A percentile compares a stretch with the other conserved stretches of the same genome.
Evolutionary conservation across 2,329 filamentous ascomycete genomes (phyloP).

Genomic region (Pyrenophora tritici-repentis): DNA sequence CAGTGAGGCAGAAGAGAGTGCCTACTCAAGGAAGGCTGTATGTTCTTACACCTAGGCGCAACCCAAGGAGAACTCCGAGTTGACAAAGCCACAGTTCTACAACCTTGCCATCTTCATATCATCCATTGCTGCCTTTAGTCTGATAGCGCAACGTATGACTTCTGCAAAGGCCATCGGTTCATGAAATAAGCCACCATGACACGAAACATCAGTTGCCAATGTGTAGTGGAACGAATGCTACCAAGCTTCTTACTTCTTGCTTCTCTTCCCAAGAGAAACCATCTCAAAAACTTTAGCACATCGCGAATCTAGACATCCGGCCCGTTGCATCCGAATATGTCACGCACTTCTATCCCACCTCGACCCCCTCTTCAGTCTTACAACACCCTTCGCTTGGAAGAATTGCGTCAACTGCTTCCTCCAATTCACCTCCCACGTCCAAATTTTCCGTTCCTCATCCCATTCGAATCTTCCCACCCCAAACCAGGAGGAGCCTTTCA

Average conservation of each 20-base stretch:
- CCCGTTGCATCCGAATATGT: too few species aligned
- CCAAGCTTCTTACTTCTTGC: too few species aligned
- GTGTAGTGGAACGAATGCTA: too few species aligned
- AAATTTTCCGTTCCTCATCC: slow-evolving; percentile 22
- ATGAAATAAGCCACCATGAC: background rate
- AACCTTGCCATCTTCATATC: slow-evolving; percentile 97
- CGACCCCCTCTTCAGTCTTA: background rate
- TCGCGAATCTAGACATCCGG: too few species aligned
- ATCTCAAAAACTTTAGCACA: too few species aligned
- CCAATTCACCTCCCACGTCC: slow-evolving; percentile 31
- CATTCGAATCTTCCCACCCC: slow-evolving; percentile 20
- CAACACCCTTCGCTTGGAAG: slow-evolving; percentile 17
- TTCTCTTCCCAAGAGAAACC: too few species aligned
- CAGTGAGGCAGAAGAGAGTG: slow-evolving; percentile 90
- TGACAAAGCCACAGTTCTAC: slow-evolving; percentile 72
- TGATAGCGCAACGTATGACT: slow-evolving; percentile 85
- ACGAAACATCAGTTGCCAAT: too few species aligned
- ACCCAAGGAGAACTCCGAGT: background rate
- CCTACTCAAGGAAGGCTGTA: slow-evolving; percentile 91
- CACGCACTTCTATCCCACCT: background rate
- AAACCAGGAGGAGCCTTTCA: slow-evolving; percentile 15
- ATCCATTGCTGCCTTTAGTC: slow-evolving; percentile 90
- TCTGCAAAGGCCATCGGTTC: slow-evolving; percentile 22
- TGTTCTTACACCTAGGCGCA: slow-evolving; percentile 37
- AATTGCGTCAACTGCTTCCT: slow-evolving; percentile 21